Base-by-base conservation (phyloP, 2,329 filamentous ascomycete species). In the Tolypocladium inflatum region DNA sequence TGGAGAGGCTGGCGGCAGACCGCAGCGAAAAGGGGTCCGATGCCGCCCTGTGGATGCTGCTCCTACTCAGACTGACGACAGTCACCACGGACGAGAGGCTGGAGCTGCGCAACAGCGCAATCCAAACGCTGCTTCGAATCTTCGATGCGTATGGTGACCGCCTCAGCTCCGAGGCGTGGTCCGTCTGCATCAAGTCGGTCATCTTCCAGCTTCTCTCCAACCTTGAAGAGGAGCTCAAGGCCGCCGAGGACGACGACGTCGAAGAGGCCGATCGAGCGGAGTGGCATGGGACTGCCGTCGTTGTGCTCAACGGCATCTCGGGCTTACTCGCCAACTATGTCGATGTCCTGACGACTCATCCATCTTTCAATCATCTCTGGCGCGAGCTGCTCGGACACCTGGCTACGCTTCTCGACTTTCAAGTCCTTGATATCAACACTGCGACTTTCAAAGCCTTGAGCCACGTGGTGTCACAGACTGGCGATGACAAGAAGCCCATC, bases 61-160 rank as follows among this genome's bases (percentile, higher is more conserved):
- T 94, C 5, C 75, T 95, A 4, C 74, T 90, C 3, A 78, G 89
- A 37, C 74, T 95, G 2, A 88, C 88, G 0, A 80, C 83, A 1
- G 84, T 92, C 9, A 88, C 89, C 2, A 82, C 82, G 1, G 88
- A 92, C 66, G 81, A 85, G 42, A 81, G 89, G 53, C 76, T 89
- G 3, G 91, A 96, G 68, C 78, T 94, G 50, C 82, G 90, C 50
- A 93, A 93, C 65, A 91, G 89, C 76, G 91, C 92, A 1, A 89
- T 97, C 26, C 93, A 97, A 70, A 97, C 93, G 0, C 76, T 97
- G 4, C 80, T 97, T 58, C 84, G 91, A 52, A 96, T 97, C 23
- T 91, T 97, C 62, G 91, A 96, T 69, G 91, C 90, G 1, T 95
- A 95, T 62, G 91, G 91, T 13, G 88, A 92, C 63, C 87, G 88